Evolutionary conservation across 2,329 filamentous ascomycete genomes (phyloP).

Genomic region (Pestalotiopsis sp.): DNA sequence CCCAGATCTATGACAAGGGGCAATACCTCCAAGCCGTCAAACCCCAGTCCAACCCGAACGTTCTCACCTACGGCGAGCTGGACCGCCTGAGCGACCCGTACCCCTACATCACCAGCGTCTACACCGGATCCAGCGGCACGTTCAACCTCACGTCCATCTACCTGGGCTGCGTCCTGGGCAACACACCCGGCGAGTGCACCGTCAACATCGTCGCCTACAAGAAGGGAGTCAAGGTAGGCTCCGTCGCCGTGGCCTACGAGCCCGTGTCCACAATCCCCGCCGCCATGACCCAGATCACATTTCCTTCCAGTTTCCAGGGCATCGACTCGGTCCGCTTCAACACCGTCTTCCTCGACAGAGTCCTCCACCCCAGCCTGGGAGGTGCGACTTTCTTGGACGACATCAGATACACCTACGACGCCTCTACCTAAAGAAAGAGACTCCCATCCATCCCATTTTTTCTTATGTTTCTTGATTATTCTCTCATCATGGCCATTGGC

Average conservation of each 20-base stretch:
- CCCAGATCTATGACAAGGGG: neutral
- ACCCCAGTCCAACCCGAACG: neutral
- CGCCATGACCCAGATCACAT: neutral
- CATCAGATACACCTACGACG: neutral
- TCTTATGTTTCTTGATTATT: too few species aligned
- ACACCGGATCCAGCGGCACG: neutral
- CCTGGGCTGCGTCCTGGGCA: neutral
- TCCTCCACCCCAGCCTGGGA: neutral
- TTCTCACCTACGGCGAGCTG: conserved; percentile 21
- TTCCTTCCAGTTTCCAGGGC: neutral
- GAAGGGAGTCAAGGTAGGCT: neutral
- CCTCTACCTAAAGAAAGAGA: neutral
- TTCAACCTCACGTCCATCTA: neutral
- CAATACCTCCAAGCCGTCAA: neutral
- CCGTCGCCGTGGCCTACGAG: neutral
- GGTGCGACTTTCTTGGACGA: neutral
- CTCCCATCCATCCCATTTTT: too few species aligned
- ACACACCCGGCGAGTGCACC: neutral
- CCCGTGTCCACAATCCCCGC: neutral
- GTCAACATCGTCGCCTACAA: neutral
- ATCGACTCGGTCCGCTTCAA: neutral
- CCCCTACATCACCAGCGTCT: neutral
- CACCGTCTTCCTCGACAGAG: neutral
- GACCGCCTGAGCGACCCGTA: conserved; percentile 13
- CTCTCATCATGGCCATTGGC: too few species aligned